phyloP scores from a whole-genome alignment of 1,139 yeast genomes.

The Geotrichum phurueaensis region DNA sequence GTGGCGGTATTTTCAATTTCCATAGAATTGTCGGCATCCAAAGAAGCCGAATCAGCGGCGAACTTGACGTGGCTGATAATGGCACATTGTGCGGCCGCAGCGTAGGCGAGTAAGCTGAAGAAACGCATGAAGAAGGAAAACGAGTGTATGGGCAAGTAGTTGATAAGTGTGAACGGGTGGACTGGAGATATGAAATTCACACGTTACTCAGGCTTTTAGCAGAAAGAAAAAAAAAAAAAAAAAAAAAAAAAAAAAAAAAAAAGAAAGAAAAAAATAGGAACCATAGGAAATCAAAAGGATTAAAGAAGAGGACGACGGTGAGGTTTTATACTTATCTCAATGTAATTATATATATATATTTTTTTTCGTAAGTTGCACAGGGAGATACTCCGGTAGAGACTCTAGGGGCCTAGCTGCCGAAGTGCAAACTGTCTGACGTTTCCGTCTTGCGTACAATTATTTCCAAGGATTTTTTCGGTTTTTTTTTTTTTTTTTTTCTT shows the following conservation, averaged over 20 bases:
- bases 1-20: not conserved
- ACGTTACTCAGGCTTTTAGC: not conserved
- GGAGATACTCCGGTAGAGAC: too few species aligned
- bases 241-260: too few species aligned
- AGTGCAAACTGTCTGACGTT: not conserved
- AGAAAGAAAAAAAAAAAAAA: not conserved
- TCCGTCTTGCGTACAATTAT: not conserved
- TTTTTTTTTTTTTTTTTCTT: not conserved
- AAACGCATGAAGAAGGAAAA: not conserved
- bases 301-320: not conserved
- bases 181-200: not conserved
- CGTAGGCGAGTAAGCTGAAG: not conserved
- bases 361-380: too few species aligned
- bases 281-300: not conserved
- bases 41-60: not conserved
- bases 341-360: too few species aligned
- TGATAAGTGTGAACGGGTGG: not conserved
- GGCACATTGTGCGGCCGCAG: not conserved
- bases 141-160: not conserved
- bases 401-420: not conserved
- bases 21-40: not conserved
- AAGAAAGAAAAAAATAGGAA: not conserved
- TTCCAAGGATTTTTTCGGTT: not conserved
- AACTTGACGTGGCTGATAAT: not conserved
- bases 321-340: not conserved